Percentiles rank a stretch among this genome's conserved stretches.
Evolutionary conservation across 805 yeast species (phyloP).

Genomic region (Suhomyces faveliae): DNA sequence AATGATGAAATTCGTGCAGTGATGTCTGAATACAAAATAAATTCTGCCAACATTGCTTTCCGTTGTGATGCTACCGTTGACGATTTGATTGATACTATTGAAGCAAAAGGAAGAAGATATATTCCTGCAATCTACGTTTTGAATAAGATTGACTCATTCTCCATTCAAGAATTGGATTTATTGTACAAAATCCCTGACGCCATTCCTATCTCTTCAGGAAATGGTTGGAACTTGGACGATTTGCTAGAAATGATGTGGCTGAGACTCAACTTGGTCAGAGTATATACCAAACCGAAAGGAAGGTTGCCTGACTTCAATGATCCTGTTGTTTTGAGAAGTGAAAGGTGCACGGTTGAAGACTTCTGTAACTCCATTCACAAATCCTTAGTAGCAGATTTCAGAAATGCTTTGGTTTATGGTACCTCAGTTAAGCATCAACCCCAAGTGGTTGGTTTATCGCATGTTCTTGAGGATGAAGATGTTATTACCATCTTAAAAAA

Average conservation of each 20-base stretch:
- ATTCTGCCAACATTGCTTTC: slow-evolving; percentile 94
- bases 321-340: slow-evolving; percentile 87
- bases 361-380: slow-evolving; percentile 97
- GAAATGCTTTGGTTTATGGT: slow-evolving; percentile 90
- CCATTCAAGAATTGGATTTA: slow-evolving; percentile 88
- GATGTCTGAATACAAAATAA: slow-evolving; percentile 90
- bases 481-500: slow-evolving; percentile 93
- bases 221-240: slow-evolving; percentile 97
- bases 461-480: slow-evolving; percentile 89
- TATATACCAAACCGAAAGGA: slow-evolving; percentile 97
- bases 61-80: slow-evolving; percentile 98
- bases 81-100: slow-evolving; percentile 91
- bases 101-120: slow-evolving; percentile 85
- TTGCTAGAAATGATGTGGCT: slow-evolving; percentile 95
- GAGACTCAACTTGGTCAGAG: slow-evolving; percentile 83
- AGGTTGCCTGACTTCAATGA: slow-evolving; percentile 88
- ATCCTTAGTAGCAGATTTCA: slow-evolving; percentile 88
- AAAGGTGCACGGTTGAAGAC: slow-evolving; percentile 84
- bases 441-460: slow-evolving; percentile 87
- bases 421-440: slow-evolving; percentile 97
- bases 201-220: slow-evolving; percentile 93
- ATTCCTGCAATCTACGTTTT: slow-evolving; percentile 94
- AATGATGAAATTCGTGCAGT: slow-evolving; percentile 94
- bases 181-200: slow-evolving; percentile 93
- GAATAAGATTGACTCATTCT: slow-evolving; percentile 93